These are phyloP conservation scores for Hapsidospora chrysogenum DNA, from an alignment of 495 filamentous ascomycete species.

Conservation along the genomic window DNA sequence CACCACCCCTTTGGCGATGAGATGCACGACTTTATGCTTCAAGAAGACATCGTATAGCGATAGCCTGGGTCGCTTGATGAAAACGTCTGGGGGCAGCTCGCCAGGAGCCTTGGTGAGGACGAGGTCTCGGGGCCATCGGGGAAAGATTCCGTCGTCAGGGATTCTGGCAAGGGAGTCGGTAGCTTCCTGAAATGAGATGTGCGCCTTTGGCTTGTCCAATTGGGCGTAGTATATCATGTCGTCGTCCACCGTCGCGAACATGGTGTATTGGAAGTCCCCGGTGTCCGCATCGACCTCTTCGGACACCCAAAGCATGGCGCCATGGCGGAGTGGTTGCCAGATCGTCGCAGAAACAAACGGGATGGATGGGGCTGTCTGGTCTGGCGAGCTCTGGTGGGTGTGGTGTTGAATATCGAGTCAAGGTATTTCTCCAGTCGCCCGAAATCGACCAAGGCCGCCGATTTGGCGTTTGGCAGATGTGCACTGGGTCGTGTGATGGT, in stretches of 20 bases:
- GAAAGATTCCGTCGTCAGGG: constrained; percentile 8
- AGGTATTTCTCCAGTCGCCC: too few relatives aligned
- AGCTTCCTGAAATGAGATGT: constrained; percentile 6
- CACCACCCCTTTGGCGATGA: constrained; percentile 6
- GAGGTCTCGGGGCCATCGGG: constrained; percentile 6
- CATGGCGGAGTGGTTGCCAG: too few relatives aligned
- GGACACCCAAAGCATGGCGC: constrained; percentile 8
- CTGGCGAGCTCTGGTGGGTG: too few relatives aligned
- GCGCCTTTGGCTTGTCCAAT: constrained; percentile 6
- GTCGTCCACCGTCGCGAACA: constrained; percentile 7
- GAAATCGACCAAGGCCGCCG: too few relatives aligned
- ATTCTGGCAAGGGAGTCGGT: constrained; percentile 6
- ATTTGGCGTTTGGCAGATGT: too few relatives aligned
- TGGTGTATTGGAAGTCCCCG: constrained; percentile 8
- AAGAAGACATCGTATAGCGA: constrained; percentile 6
- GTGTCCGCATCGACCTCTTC: constrained; percentile 7
- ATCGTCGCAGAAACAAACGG: too few relatives aligned
- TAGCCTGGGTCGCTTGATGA: constrained; percentile 7
- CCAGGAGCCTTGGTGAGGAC: too few relatives aligned
- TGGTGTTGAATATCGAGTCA: too few relatives aligned
- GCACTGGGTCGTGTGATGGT: too few relatives aligned
- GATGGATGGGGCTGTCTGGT: too few relatives aligned
- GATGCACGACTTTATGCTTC: constrained; percentile 6
- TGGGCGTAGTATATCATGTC: constrained; percentile 8
- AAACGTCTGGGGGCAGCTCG: too few relatives aligned